Conservation (phyloP, 1,139 yeast genomes). For the Blastobotrys capitulatus region DNA sequence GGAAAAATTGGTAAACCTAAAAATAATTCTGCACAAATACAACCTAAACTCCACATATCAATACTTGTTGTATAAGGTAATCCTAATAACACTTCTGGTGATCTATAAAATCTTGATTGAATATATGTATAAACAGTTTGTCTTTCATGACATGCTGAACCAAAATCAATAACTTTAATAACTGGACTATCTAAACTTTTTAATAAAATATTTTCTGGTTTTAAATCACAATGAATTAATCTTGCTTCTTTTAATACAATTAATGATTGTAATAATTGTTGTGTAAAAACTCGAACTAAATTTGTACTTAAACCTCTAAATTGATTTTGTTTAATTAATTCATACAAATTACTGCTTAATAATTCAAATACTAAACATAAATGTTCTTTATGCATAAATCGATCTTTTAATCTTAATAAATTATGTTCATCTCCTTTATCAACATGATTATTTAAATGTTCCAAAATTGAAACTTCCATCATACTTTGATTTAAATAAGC, state of each 20-base stretch:
- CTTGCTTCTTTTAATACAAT: constrained; percentile 76
- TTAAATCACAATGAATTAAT: constrained; percentile 91
- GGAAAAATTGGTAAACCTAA: constrained; percentile 93
- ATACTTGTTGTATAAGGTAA: constrained; percentile 81
- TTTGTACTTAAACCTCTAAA: constrained; percentile 85
- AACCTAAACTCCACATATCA: constrained; percentile 98
- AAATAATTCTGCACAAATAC: constrained; percentile 90
- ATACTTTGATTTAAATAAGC: constrained; percentile 89
- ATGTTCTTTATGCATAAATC: constrained; percentile 89
- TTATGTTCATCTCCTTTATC: constrained; percentile 66
- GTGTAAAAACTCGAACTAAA: constrained; percentile 69
- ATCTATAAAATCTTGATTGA: constrained; percentile 90
- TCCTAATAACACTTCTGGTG: constrained; percentile 93
- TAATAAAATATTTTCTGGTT: constrained; percentile 89
- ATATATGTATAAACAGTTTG: constrained; percentile 90
- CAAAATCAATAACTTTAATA: constrained; percentile 92
- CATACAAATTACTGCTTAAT: constrained; percentile 82
- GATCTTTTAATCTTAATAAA: constrained; percentile 74
- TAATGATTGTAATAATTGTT: constrained; percentile 76
- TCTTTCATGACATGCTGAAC: constrained; percentile 89
- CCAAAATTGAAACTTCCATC: constrained; percentile 84
- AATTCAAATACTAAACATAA: constrained; percentile 89
- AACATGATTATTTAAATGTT: constrained; percentile 68
- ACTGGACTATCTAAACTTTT: constrained; percentile 81
- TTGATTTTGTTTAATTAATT: constrained; percentile 85